Base-by-base conservation (phyloP, 495 filamentous ascomycete genomes). In the Penicillium bialowiezense region DNA sequence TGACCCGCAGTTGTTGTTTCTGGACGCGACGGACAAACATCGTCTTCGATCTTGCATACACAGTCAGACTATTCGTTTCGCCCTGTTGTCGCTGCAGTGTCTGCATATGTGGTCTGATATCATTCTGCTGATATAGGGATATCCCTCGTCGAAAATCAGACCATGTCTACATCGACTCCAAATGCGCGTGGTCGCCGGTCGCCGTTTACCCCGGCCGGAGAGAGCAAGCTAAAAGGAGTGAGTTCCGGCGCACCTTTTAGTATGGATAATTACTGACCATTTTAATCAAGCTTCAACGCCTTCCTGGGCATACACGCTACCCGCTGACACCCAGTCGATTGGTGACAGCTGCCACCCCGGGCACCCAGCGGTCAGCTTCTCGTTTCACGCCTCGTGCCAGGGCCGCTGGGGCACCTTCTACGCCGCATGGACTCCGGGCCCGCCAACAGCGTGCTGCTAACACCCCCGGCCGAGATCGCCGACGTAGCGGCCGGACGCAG, bases 361-460 rank as follows among this genome's bases (percentile, higher is more conserved):
- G 63, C 5, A 58, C 50, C 13, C 68, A 68, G 44, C 60, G 69
- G 13, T 72, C 69, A 26, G 64, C 51, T 28, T 68, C 62, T 48
- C 65, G 70, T 46, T 58, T 48, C 41, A 74, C 70, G 20, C 70
- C 71, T 21, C 59, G 70, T 12, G 59, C 59, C 13, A 62, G 68
- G 50, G 64, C 50, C 13, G 52, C 43, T 7, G 63, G 58, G 20
- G 74, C 76, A 32, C 81, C 79, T 10, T 71, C 80, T 21, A 93
- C 89, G 7, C 88, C 89, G 0, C 84, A 91, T 71, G 86, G 83
- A 20, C 77, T 86, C 43, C 81, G 84, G 41, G 83, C 86, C 13
- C 78, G 89, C 41, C 82, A 89, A 53, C 83, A 88, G 36, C 81
- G 86, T 31, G 80, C 85, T n/a, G 86, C 84, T n/a, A 78, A 84